phyloP scores from a whole-genome alignment of 2,329 filamentous ascomycete genomes.

The Fusarium sp. region DNA sequence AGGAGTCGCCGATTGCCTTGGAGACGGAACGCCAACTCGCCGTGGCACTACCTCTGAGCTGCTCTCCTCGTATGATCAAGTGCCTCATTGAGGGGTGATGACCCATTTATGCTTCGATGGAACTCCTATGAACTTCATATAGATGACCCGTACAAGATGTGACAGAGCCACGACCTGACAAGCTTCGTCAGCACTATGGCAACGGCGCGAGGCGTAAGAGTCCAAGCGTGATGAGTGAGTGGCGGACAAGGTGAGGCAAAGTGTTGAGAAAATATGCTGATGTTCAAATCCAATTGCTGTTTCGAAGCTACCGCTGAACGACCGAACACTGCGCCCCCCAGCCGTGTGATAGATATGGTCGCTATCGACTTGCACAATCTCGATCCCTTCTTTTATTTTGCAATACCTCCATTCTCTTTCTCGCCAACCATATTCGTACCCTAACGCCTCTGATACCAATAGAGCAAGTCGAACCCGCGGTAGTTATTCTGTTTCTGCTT shows the following conservation, averaged over 20 bases:
- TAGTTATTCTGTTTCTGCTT: conserved; percentile 25
- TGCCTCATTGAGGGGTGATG: not conserved
- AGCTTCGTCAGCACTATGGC: conserved; percentile 1
- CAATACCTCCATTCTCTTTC: conserved; percentile 43
- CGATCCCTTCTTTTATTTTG: conserved; percentile 41
- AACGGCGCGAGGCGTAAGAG: conserved; percentile 4
- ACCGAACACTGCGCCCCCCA: conserved; percentile 46
- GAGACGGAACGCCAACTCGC: conserved; percentile 7
- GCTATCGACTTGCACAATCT: conserved; percentile 53
- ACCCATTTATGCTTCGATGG: conserved; percentile 22
- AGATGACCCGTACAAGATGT: conserved; percentile 11
- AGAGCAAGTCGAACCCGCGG: conserved; percentile 37
- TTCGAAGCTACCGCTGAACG: conserved; percentile 51
- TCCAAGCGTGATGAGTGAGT: conserved; percentile 2
- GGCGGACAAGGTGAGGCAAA: conserved; percentile 1
- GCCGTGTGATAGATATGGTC: conserved; percentile 53
- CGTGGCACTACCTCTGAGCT: not conserved
- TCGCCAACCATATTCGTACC: conserved; percentile 41
- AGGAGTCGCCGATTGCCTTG: conserved; percentile 17
- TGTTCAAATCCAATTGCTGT: conserved; percentile 51
- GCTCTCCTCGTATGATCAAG: conserved; percentile 8
- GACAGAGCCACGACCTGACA: conserved; percentile 3
- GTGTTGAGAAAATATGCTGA: conserved; percentile 41
- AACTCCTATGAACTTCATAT: conserved; percentile 6
- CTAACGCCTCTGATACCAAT: conserved; percentile 47